phyloP scores from a whole-genome alignment of 2,329 filamentous ascomycete genomes.

The Blastomyces parvus region DNA sequence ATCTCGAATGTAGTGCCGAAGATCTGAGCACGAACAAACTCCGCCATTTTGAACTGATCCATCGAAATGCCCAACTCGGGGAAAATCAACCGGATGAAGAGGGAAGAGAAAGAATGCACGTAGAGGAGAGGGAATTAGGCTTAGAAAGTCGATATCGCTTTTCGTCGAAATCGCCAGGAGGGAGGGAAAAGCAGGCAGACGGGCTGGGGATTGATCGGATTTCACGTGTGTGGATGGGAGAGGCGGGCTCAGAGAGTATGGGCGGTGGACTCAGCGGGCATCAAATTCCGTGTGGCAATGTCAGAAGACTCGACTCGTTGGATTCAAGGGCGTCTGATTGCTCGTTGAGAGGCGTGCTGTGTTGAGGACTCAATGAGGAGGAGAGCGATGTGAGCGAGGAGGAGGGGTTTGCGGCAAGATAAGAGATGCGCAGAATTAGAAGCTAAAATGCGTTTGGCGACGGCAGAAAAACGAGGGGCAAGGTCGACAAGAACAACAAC shows the following conservation, averaged over 20 bases:
- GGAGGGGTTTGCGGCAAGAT: neutral
- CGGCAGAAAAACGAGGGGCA: conserved; percentile 6
- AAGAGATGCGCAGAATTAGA: neutral
- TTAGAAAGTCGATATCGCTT: neutral
- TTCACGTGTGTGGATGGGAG: neutral
- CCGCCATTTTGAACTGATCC: conserved; percentile 64
- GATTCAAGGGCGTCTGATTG: neutral
- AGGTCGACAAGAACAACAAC: too few relatives aligned
- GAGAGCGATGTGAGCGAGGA: neutral
- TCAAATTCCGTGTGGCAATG: neutral
- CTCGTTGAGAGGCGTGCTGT: neutral
- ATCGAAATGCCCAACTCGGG: conserved; percentile 19
- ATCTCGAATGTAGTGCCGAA: conserved; percentile 99
- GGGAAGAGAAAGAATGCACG: neutral
- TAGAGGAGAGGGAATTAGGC: neutral
- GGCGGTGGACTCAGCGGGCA: neutral
- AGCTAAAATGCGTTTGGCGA: neutral
- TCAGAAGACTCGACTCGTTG: neutral
- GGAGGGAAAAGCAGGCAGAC: neutral
- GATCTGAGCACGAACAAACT: conserved; percentile 98
- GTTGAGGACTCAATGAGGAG: too few relatives aligned
- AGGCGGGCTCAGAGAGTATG: neutral
- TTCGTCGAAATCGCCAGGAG: neutral
- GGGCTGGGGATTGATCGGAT: neutral
- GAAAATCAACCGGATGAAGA: neutral